Conservation (phyloP, 2,329 filamentous ascomycete genomes). For the Trichoderma sp. region DNA sequence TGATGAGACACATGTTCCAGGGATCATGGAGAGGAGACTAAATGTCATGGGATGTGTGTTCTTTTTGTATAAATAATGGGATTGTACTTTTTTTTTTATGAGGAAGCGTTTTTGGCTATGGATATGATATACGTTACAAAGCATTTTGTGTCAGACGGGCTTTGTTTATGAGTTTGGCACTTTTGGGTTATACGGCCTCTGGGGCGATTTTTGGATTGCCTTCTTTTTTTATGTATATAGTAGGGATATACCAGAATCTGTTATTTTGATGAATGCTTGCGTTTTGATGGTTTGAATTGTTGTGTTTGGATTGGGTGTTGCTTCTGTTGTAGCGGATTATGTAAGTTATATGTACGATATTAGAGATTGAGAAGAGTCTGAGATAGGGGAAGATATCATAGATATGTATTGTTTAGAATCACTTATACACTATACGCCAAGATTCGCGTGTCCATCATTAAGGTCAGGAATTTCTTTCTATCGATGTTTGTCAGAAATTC, state of each 20-base stretch:
- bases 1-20: constrained; percentile 29
- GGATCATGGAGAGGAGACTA: constrained; percentile 21
- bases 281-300: not conserved
- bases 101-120: not conserved
- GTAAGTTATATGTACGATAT: not conserved
- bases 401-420: not conserved
- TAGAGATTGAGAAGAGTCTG: not conserved
- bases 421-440: not conserved
- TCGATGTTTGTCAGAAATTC: not conserved
- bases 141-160: not conserved
- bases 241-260: not conserved
- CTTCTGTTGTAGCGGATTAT: not conserved
- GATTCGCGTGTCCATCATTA: too few species aligned
- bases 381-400: not conserved
- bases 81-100: not conserved
- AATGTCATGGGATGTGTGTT: not conserved
- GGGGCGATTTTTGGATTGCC: not conserved
- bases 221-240: not conserved
- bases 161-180: not conserved
- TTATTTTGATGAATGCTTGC: not conserved
- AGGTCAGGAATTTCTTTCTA: too few species aligned
- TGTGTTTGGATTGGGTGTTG: not conserved
- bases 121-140: not conserved
- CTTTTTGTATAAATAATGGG: not conserved
- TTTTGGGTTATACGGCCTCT: not conserved